Evolutionary conservation across 1,284 basidiomycete genomes (phyloP).

Genomic region (Anthracocystis setariae): DNA sequence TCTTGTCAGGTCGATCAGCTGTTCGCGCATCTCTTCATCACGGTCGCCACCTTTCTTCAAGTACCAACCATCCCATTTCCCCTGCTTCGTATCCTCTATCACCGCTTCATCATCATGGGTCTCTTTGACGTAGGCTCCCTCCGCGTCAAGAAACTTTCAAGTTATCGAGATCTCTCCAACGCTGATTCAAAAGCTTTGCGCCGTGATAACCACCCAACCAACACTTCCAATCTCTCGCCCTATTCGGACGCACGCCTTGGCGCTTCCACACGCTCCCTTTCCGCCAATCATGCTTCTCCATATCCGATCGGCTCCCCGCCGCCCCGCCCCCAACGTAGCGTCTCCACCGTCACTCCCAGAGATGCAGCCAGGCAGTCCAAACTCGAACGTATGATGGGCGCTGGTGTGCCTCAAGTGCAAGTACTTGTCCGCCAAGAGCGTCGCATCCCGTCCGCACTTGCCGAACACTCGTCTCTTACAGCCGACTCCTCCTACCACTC

Average conservation of each 20-base stretch:
- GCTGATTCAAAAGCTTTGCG: slow-evolving; percentile 9
- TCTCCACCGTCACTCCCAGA: slow-evolving; percentile 18
- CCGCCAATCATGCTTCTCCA: slow-evolving; percentile 20
- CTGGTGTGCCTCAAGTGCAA: slow-evolving; percentile 41
- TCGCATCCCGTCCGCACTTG: slow-evolving; percentile 13
- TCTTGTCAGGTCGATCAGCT: too few relatives aligned
- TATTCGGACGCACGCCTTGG: slow-evolving; percentile 19
- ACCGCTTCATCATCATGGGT: slow-evolving; percentile 24
- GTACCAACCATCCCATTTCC: too few relatives aligned
- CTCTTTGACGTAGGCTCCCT: slow-evolving; percentile 47
- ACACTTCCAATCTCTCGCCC: slow-evolving; percentile 18
- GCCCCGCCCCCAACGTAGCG: slow-evolving; percentile 26
- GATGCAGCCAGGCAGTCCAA: slow-evolving; percentile 40
- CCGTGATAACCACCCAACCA: slow-evolving; percentile 20
- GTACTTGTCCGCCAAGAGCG: slow-evolving; percentile 34
- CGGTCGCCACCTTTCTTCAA: too few relatives aligned
- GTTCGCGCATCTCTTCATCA: too few relatives aligned
- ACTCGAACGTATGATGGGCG: slow-evolving; percentile 58
- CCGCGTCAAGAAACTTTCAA: slow-evolving; percentile 25
- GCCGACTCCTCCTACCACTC: slow-evolving; percentile 26
- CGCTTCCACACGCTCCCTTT: slow-evolving; percentile 30
- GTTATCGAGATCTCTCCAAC: slow-evolving; percentile 12
- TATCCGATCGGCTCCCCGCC: background rate
- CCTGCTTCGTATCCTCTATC: background rate
- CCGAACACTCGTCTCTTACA: slow-evolving; percentile 3